phyloP scores from a whole-genome alignment of 2,329 filamentous ascomycete species.

The Calonectria pauciramosa region DNA sequence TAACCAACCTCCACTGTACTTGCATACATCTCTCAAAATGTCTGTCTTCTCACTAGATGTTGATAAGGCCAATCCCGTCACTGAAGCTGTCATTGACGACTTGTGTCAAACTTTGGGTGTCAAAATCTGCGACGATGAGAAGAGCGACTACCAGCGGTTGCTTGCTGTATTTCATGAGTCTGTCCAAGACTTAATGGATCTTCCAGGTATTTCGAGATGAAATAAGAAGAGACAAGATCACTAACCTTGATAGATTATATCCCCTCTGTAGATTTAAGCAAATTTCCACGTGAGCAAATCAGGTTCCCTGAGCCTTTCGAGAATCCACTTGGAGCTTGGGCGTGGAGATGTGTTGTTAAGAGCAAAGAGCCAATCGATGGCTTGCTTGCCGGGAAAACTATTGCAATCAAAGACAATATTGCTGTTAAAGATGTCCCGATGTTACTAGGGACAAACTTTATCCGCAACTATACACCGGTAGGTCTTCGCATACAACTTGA shows the following conservation, averaged over 20 bases:
- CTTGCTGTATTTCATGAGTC: slow-evolving; percentile 5
- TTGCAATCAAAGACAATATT: slow-evolving; percentile 18
- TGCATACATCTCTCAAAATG: neutral
- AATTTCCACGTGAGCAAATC: neutral
- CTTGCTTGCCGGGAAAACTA: neutral
- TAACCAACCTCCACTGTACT: neutral
- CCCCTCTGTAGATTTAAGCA: neutral
- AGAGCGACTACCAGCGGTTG: neutral
- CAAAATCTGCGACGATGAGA: neutral
- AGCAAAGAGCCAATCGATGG: neutral
- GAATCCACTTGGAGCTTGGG: slow-evolving; percentile 1
- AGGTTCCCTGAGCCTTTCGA: neutral
- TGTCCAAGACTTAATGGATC: neutral
- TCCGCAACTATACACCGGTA: slow-evolving; percentile 5
- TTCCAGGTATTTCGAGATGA: neutral
- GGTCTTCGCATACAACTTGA: neutral
- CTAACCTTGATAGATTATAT: neutral
- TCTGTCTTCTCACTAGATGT: slow-evolving; percentile 2
- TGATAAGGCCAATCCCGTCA: neutral
- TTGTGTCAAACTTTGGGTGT: neutral
- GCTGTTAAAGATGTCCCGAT: slow-evolving; percentile 6
- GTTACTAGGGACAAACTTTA: slow-evolving; percentile 7
- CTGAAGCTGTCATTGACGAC: neutral
- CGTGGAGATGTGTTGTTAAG: neutral
- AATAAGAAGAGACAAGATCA: rapidly evolving